A percentile compares a stretch with the other conserved stretches of the same genome.
Conservation (phyloP, 345 rosid species). For the Moringa oleifera region DNA sequence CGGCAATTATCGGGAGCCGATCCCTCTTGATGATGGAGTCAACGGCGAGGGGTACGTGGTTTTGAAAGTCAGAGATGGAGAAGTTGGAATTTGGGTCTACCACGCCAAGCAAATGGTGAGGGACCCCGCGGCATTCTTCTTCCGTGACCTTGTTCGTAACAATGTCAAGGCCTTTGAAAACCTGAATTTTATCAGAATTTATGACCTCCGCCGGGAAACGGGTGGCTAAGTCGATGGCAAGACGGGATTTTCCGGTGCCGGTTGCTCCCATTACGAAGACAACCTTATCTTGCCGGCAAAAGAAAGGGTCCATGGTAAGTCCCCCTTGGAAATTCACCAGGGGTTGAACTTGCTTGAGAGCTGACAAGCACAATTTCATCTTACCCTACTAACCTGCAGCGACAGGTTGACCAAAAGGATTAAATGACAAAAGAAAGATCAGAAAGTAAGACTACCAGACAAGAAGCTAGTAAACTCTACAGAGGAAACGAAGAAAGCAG, state of each 20-base stretch:
- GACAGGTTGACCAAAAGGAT: too few relatives aligned
- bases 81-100: conserved; percentile 47
- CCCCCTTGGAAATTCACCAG: conserved; percentile 41
- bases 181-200: conserved; percentile 89
- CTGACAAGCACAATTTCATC: conserved; percentile 45
- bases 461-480: too few relatives aligned
- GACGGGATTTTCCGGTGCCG: conserved; percentile 77
- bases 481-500: too few relatives aligned
- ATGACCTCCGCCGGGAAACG: conserved; percentile 69
- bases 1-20: conserved; percentile 71
- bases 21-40: conserved; percentile 35
- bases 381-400: conserved; percentile 15
- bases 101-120: conserved; percentile 71
- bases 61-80: conserved; percentile 48
- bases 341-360: conserved; percentile 46
- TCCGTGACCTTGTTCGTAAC: conserved; percentile 77
- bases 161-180: conserved; percentile 59
- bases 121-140: conserved; percentile 63
- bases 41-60: conserved; percentile 36
- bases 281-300: conserved; percentile 65
- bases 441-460: too few relatives aligned
- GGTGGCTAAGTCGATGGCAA: conserved; percentile 79
- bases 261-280: conserved; percentile 86
- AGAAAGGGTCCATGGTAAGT: conserved; percentile 33
- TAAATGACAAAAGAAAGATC: background rate